Conservation (phyloP, 139 green algal species). For the Astrephomene gubernaculifera region DNA sequence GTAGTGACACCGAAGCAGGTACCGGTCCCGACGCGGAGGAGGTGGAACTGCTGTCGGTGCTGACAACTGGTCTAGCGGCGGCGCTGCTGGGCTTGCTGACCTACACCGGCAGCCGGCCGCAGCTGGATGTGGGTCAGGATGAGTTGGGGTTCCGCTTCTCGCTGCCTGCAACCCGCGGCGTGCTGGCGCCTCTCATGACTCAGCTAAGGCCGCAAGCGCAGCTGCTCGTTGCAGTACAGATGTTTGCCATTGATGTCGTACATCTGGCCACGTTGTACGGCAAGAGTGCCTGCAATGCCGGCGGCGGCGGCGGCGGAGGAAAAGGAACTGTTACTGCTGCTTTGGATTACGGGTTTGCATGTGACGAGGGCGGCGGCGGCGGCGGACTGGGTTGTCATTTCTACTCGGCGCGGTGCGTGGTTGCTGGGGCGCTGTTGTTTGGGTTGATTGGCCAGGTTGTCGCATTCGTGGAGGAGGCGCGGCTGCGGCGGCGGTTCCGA, state of each 20-base stretch:
- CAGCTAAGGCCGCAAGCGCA: background rate
- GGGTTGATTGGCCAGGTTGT: background rate
- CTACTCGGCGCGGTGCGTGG: background rate
- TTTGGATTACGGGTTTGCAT: background rate
- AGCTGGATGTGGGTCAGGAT: conserved; percentile 9
- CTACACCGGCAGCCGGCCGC: background rate
- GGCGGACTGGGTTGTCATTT: background rate
- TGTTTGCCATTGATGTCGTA: background rate
- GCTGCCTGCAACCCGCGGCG: background rate
- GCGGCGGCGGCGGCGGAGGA: background rate
- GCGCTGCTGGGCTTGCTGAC: background rate
- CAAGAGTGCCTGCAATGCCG: background rate
- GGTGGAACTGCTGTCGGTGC: background rate
- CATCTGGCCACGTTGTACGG: background rate
- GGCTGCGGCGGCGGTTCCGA: background rate
- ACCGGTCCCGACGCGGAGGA: background rate
- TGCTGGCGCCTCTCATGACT: conserved; percentile 1
- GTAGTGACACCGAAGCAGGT: background rate
- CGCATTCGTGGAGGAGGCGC: background rate
- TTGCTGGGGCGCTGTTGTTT: background rate
- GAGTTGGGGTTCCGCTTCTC: background rate
- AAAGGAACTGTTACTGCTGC: background rate
- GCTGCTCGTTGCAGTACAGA: background rate
- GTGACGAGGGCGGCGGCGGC: background rate
- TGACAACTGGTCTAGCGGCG: background rate